Conservation (phyloP, 2,329 filamentous ascomycete species). For the Xylariaceae sp. region DNA sequence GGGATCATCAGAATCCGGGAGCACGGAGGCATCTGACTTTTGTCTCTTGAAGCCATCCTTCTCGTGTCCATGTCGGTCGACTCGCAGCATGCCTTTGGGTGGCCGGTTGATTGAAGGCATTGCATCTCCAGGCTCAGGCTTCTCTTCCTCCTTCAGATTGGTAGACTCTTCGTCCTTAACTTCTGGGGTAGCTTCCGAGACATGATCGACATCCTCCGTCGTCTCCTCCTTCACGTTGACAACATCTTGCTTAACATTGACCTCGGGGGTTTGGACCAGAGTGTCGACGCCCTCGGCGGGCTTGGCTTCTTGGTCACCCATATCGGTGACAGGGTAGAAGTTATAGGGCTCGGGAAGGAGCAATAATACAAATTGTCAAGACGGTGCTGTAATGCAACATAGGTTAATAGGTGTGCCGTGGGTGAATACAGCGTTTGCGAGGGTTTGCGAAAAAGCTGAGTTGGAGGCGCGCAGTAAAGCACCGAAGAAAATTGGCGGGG, state of each 20-base stretch:
- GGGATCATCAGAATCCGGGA: conserved; percentile 75
- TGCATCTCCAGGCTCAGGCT: conserved; percentile 34
- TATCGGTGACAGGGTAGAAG: conserved; percentile 17
- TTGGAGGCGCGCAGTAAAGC: background rate
- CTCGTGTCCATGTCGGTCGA: conserved; percentile 45
- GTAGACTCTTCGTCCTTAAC: conserved; percentile 5
- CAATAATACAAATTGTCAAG: background rate
- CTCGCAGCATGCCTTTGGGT: conserved; percentile 46
- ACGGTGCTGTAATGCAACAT: background rate
- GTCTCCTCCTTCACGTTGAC: conserved; percentile 21
- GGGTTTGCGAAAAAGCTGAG: background rate
- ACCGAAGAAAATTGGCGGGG: background rate
- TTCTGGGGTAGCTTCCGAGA: conserved; percentile 2
- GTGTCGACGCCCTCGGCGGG: conserved; percentile 40
- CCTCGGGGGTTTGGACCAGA: conserved; percentile 13
- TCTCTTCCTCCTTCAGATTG: conserved; percentile 23
- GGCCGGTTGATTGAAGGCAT: conserved; percentile 21
- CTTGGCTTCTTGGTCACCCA: conserved; percentile 45
- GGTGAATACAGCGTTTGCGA: background rate
- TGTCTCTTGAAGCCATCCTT: conserved; percentile 54
- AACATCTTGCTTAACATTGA: background rate
- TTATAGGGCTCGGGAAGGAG: background rate
- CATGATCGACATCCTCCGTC: conserved; percentile 34
- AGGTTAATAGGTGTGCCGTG: background rate
- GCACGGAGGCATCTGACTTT: conserved; percentile 70